These are phyloP conservation scores for Fragilaria radians DNA, from an alignment of 108 stramenopile species.

Conservation along the genomic window DNA sequence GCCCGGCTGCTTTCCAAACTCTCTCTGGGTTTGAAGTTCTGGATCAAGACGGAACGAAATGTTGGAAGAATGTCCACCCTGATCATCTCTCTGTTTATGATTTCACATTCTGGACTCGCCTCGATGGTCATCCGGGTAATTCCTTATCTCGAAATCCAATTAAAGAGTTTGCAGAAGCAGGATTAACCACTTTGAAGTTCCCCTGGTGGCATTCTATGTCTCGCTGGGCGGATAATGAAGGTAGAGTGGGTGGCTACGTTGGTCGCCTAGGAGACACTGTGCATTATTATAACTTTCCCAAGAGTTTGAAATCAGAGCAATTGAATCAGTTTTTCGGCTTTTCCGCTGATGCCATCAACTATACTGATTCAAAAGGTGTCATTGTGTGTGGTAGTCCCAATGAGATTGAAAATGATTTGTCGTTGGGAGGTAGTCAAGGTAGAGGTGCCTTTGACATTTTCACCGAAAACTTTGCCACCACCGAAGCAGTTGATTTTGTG, in stretches of 20 bases:
- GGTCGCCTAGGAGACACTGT: constrained; percentile 18
- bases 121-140: constrained; percentile 27
- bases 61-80: too few relatives aligned
- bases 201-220: constrained; percentile 18
- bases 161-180: constrained; percentile 22
- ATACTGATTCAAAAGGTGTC: too few relatives aligned
- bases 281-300: constrained; percentile 11
- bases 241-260: constrained; percentile 3
- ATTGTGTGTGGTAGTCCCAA: too few relatives aligned
- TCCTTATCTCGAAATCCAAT: constrained; percentile 15
- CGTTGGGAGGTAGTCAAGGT: constrained; percentile 6
- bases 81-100: too few relatives aligned
- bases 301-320: constrained; percentile 22
- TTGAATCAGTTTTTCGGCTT: too few relatives aligned
- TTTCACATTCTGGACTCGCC: constrained; percentile 36
- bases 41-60: constrained; percentile 5
- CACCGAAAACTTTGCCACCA: background rate
- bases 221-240: constrained; percentile 23
- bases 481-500: background rate
- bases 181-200: constrained; percentile 8
- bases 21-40: background rate
- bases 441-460: too few relatives aligned
- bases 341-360: too few relatives aligned
- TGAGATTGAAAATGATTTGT: constrained; percentile 30
- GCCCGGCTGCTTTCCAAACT: constrained; percentile 4